These are phyloP conservation scores for Coemansia sp. DNA, from an alignment of 192 early-diverging fungal species.

Conservation along the genomic window DNA sequence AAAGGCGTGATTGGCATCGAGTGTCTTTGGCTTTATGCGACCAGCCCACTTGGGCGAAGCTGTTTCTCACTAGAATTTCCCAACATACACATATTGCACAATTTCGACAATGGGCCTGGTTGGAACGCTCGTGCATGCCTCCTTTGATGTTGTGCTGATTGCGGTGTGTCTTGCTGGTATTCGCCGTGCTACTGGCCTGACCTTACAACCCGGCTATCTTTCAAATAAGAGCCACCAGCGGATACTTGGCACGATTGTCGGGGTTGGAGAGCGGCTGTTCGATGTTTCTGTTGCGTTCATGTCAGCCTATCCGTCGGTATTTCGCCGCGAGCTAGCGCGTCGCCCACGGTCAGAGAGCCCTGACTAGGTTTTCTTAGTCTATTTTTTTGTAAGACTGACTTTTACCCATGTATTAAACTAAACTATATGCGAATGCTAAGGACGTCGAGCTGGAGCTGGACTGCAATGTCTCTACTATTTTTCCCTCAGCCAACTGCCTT, in stretches of 20 bases:
- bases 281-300: constrained; percentile 49
- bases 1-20: neutral
- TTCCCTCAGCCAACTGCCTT: constrained; percentile 10
- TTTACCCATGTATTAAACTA: neutral
- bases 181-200: constrained; percentile 45
- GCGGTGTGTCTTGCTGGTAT: constrained; percentile 47
- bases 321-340: constrained; percentile 24
- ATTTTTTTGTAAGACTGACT: neutral
- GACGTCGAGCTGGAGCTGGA: neutral
- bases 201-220: constrained; percentile 24
- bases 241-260: constrained; percentile 38
- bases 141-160: constrained; percentile 40
- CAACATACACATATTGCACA: too few species aligned
- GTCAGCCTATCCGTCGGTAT: constrained; percentile 42
- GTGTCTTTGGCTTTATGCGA: too few species aligned
- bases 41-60: too few species aligned
- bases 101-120: constrained; percentile 32
- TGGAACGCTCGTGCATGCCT: constrained; percentile 34
- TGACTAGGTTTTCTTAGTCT: neutral
- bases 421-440: neutral
- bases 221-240: constrained; percentile 35
- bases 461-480: neutral
- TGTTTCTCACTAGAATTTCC: neutral
- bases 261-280: constrained; percentile 42
- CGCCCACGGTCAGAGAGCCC: constrained; percentile 9